Percentiles rank a stretch among this genome's conserved stretches.
Conservation (phyloP, 331 rosid species). For the Malus hybrid region DNA sequence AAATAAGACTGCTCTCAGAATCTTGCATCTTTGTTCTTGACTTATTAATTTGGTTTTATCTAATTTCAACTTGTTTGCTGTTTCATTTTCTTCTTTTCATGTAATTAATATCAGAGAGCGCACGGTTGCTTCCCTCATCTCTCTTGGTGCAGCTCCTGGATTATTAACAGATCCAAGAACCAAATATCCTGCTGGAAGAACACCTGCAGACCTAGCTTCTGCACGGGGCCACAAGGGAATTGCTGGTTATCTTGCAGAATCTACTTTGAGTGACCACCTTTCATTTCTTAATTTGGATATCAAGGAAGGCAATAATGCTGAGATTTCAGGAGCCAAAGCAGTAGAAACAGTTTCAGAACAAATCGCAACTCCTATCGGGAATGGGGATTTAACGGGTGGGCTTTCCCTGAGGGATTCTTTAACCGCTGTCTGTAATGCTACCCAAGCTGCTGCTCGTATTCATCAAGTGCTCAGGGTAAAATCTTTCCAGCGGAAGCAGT, state of each 20-base stretch:
- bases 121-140: constrained; percentile 56
- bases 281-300: constrained; percentile 43
- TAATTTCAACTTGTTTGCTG: background rate
- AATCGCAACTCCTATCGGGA: constrained; percentile 19
- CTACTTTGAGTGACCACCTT: constrained; percentile 49
- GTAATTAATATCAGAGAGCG: constrained; percentile 46
- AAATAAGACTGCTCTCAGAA: background rate
- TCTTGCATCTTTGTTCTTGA: background rate
- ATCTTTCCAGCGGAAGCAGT: constrained; percentile 81
- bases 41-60: constrained; percentile 7
- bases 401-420: constrained; percentile 70
- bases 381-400: constrained; percentile 29
- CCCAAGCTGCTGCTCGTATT: constrained; percentile 80
- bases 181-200: constrained; percentile 51
- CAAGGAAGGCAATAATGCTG: constrained; percentile 24
- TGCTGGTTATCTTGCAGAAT: constrained; percentile 80
- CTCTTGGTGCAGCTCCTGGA: constrained; percentile 82
- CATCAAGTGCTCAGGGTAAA: constrained; percentile 73
- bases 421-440: constrained; percentile 81
- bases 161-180: constrained; percentile 66
- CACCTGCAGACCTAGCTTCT: constrained; percentile 87
- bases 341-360: constrained; percentile 36
- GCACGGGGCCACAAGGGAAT: constrained; percentile 81
- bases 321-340: constrained; percentile 34
- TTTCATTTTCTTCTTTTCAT: background rate